Base-by-base conservation (phyloP, 805 yeast genomes). In the Ogataea allantospora region DNA sequence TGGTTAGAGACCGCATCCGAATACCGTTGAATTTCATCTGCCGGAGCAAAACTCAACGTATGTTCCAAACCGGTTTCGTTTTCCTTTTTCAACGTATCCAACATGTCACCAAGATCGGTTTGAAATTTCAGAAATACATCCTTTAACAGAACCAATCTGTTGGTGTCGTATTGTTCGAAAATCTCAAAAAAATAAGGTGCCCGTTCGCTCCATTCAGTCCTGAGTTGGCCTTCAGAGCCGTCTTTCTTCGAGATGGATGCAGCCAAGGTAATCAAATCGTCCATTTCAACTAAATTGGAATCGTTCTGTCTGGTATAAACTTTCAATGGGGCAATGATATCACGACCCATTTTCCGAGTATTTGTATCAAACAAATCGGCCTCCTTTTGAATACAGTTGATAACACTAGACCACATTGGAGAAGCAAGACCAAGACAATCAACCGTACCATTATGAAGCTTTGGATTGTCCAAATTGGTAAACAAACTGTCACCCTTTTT, bases 131-230 rank as follows among this genome's bases (percentile, higher is more conserved):
- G 67, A 39, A 89, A 68, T 38, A 80, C 71, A 37, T 79, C 80
- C 55, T 86, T 81, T 43, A 87, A 66, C 41, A 78, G 71, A 43
- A 63, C 68, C 60, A 77, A 70, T 63, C 86, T 78, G 60, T 66
- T 65, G 53, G 66, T 71, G 57, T 88, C 95, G 49, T 82, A 78
- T 44, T 69, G 70, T 55, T 87, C 93, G 57, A 88, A 82, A 47
- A 77, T 77, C 49, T 80, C 81, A 55, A 85, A 83, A 28, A 83
- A 77, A 38, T 73, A 77, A 2, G 95, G 91, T 2, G 93, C 91
- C 57, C 80, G 79, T 37, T 75, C 66, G 45, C 79, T 80, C 96
- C 96, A 88, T 50, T 76, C 73, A 23, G 67, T 67, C 36, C 73
- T 78, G 21, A 77, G 71, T 32, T 62, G 58, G 11, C 54, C 58